Base-by-base conservation (phyloP, 2,329 filamentous ascomycete species). In the Neonectria sp. region DNA sequence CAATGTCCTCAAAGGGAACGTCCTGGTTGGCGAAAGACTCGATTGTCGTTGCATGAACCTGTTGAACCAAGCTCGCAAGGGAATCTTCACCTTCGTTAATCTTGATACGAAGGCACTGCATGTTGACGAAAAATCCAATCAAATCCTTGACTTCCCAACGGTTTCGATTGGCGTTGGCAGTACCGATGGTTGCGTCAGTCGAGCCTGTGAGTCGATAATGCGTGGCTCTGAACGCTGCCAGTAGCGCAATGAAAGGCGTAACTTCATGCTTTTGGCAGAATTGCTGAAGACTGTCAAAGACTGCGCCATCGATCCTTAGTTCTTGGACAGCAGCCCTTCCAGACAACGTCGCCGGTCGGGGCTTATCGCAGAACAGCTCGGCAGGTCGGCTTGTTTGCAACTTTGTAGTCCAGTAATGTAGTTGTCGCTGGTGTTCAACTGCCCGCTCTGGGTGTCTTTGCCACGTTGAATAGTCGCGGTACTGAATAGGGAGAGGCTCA, bases 51-150 rank as follows among this genome's bases (percentile, higher is more conserved):
- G 33, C 21, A 2, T 69, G 60, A 3, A 70, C 71, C n/a, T 73
- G 74, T 1, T 55, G 61, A 9, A 75, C 70, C 0, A 77, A 43
- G 0, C 57, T 31, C 0, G 65, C 63, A 24, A 76, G 74, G 1
- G 63, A 21, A 2, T 35, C 60, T 35, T 55, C 31, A 11, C 67
- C 43, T 2, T 68, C 60, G 12, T 68, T 58, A 2, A 73, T 13
- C 17, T 51, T 52, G 25, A 71, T 56, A 2, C 74, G 57, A 7
- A 74, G 53, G 37, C 72, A 75, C 45, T 75, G 71, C 29, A 68
- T 57, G 52, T 75, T 75, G 52, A 75, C 73, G n/a, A 76, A 75
- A 66, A 76, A 76, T 1, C 73, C 73, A 53, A 74, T 66, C n/a
- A 74, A 45, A 17, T 71, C 57, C 52, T 70, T 61, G 4, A 74